These are phyloP conservation scores for Xylaria sp. DNA, from an alignment of 2,329 filamentous ascomycete species.

Conservation along the genomic window DNA sequence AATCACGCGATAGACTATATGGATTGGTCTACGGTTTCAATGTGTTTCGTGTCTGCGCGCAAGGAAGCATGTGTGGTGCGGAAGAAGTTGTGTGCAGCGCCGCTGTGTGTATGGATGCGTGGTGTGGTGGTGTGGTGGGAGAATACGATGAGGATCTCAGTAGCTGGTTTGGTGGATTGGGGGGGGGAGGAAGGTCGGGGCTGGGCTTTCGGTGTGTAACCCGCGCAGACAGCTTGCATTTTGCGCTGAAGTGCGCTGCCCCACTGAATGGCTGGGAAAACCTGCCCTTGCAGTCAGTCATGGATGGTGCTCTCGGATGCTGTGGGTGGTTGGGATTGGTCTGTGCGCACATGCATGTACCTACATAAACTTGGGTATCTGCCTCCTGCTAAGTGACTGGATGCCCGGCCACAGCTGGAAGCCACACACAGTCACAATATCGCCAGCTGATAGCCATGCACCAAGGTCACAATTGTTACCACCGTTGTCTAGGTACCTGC, in stretches of 20 bases:
- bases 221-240: neutral
- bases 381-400: too few relatives aligned
- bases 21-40: neutral
- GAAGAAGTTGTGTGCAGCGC: conserved; percentile 15
- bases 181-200: conserved; percentile 3
- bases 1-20: neutral
- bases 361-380: neutral
- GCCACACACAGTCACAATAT: too few relatives aligned
- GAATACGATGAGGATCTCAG: conserved; percentile 7
- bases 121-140: conserved; percentile 6
- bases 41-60: neutral
- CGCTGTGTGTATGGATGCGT: neutral
- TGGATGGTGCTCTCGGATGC: too few relatives aligned
- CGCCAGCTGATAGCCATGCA: too few relatives aligned
- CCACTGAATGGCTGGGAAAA: conserved; percentile 17
- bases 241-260: neutral
- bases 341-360: conserved; percentile 5
- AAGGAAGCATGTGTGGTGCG: neutral
- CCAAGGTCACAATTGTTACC: too few relatives aligned
- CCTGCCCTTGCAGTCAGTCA: conserved; percentile 22
- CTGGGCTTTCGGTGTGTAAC: conserved; percentile 22
- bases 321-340: conserved; percentile 26
- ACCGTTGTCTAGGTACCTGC: too few relatives aligned
- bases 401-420: too few relatives aligned
- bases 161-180: neutral